A percentile compares a stretch with the other conserved stretches of the same genome.
phyloP scores from a whole-genome alignment of 768 basidiomycete genomes.

The Mrakia blollopis region DNA sequence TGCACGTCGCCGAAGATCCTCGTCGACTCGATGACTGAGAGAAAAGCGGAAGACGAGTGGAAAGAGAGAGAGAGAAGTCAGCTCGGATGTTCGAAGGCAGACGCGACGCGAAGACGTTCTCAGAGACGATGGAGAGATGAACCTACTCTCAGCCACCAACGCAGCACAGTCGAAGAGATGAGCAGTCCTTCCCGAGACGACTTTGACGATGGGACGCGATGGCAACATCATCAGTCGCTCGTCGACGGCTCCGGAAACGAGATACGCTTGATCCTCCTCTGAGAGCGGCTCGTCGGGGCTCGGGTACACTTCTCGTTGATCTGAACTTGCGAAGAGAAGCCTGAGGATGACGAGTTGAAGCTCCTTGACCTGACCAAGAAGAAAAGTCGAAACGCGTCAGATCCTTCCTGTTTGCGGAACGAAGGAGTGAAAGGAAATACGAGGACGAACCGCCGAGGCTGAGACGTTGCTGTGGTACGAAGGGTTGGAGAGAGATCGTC shows the following conservation, averaged over 20 bases:
- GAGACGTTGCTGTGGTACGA: background rate
- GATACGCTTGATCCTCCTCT: background rate
- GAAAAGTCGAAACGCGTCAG: background rate
- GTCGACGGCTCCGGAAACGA: background rate
- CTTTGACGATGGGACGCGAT: background rate
- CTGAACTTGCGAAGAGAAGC: background rate
- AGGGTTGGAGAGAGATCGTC: background rate
- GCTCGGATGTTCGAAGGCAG: background rate
- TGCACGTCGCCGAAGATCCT: background rate
- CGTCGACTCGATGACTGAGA: background rate
- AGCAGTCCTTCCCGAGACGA: background rate
- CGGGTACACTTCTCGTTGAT: background rate
- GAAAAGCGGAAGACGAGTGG: no score
- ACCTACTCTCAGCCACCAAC: background rate
- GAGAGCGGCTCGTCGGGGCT: background rate
- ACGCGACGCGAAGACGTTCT: no score
- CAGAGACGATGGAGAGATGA: background rate
- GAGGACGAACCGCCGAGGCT: background rate
- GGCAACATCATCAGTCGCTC: background rate
- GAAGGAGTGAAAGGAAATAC: background rate
- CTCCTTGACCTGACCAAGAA: background rate
- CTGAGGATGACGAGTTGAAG: background rate
- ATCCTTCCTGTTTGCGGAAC: background rate
- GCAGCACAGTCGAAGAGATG: background rate
- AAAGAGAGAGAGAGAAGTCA: background rate